Conservation (phyloP, 306 rosid species). For the Arachis hypogaea region DNA sequence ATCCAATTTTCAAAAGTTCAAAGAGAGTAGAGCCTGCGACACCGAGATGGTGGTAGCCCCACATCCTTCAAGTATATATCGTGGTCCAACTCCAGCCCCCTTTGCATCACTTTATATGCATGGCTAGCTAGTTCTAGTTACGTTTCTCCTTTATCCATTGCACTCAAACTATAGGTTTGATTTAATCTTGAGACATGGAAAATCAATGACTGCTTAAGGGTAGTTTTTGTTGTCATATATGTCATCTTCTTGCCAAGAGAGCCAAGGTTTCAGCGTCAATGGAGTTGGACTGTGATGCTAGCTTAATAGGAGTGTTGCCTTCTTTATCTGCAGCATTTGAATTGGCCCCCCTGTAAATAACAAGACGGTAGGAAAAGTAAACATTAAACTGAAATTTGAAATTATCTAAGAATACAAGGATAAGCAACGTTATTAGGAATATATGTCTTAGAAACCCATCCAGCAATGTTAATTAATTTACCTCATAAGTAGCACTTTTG, state of each 20-base stretch:
- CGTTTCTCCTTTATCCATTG: conserved; percentile 13
- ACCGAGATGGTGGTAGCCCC: not conserved
- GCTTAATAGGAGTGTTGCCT: conserved; percentile 60
- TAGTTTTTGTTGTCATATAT: conserved; percentile 16
- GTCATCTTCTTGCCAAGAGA: conserved; percentile 55
- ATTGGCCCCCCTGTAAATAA: conserved; percentile 67
- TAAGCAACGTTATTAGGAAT: not conserved
- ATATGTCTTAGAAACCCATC: not conserved
- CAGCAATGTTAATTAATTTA: conserved; percentile 19
- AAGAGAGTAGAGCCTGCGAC: conserved; percentile 38
- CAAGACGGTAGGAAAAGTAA: conserved; percentile 2
- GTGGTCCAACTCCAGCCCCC: conserved; percentile 33
- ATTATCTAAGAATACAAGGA: not conserved
- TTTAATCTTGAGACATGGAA: conserved; percentile 27
- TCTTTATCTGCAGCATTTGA: conserved; percentile 51
- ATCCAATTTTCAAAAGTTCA: conserved; percentile 6
- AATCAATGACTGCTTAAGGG: conserved; percentile 8
- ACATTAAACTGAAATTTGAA: conserved; percentile 15
- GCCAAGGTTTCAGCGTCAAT: conserved; percentile 44
- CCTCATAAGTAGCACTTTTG: conserved; percentile 68
- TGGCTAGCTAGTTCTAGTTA: not conserved
- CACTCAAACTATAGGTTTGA: conserved; percentile 26
- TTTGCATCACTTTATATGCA: conserved; percentile 31
- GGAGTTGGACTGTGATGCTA: conserved; percentile 51
- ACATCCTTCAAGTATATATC: conserved; percentile 22